Evolutionary conservation across 768 basidiomycete genomes (phyloP).

Genomic region (Tephrocybe sp.): DNA sequence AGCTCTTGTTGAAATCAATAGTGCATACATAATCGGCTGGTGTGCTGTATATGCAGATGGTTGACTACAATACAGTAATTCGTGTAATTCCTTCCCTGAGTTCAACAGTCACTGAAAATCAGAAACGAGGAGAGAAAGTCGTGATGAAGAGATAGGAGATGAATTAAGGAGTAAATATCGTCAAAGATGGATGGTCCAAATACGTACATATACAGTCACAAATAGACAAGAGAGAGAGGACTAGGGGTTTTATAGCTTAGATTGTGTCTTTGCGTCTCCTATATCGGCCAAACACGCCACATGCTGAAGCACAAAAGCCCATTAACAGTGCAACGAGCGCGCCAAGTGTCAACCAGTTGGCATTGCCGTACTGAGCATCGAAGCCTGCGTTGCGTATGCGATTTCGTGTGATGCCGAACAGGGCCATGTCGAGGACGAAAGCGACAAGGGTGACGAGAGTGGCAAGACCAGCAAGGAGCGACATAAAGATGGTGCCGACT

Average conservation of each 20-base stretch:
- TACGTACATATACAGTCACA: background rate
- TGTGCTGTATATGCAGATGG: too few species aligned
- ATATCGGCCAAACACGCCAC: slow-evolving; percentile 70
- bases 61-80: too few species aligned
- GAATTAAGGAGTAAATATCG: background rate
- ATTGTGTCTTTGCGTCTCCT: slow-evolving; percentile 35
- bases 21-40: too few species aligned
- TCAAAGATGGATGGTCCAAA: slow-evolving; percentile 2
- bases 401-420: slow-evolving; percentile 71
- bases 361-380: slow-evolving; percentile 68
- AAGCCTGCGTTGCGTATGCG: slow-evolving; percentile 50
- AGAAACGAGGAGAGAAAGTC: too few species aligned
- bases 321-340: slow-evolving; percentile 67
- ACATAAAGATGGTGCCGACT: slow-evolving; percentile 76
- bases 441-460: slow-evolving; percentile 65
- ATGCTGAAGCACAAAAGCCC: slow-evolving; percentile 64
- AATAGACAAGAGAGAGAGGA: background rate
- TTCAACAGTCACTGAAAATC: too few species aligned
- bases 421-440: slow-evolving; percentile 77
- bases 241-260: slow-evolving; percentile 4
- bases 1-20: too few species aligned
- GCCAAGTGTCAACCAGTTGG: slow-evolving; percentile 79
- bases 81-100: too few species aligned
- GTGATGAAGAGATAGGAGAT: too few species aligned
- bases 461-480: slow-evolving; percentile 64